These are phyloP conservation scores for Phalaenopsis equestris DNA, from an alignment of 106 monocot genomes.

Conservation along the genomic window DNA sequence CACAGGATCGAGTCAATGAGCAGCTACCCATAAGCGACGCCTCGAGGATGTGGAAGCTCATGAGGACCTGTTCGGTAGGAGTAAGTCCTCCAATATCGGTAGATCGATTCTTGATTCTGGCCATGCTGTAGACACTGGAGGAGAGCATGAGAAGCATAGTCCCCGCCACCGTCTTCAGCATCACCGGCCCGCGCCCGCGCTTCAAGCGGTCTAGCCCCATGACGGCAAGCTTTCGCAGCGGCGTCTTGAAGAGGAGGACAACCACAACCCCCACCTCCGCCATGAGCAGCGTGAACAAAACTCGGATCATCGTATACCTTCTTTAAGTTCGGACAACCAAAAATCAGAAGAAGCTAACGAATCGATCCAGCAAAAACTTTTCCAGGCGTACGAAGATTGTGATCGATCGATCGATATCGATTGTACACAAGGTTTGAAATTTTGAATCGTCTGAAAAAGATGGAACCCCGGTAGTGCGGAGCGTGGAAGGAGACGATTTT, in stretches of 20 bases:
- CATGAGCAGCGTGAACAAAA: constrained; percentile 44
- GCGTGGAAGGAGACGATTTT: no score
- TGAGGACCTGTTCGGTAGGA: constrained; percentile 88
- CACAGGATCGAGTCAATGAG: neutral
- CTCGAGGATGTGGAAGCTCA: constrained; percentile 76
- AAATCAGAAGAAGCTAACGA: neutral
- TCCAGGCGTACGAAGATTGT: no score
- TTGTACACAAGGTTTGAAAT: neutral
- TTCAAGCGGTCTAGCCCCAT: constrained; percentile 53
- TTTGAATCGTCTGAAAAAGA: no score
- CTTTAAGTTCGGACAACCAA: neutral
- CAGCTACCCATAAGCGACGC: constrained; percentile 70
- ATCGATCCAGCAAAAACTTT: neutral
- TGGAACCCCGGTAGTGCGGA: no score
- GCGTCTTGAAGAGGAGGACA: constrained; percentile 49
- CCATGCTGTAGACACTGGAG: constrained; percentile 57
- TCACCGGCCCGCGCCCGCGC: constrained; percentile 53
- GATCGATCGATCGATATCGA: neutral
- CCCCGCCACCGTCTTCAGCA: constrained; percentile 50
- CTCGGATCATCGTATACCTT: constrained; percentile 44
- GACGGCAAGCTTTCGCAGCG: constrained; percentile 37
- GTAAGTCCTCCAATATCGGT: constrained; percentile 35
- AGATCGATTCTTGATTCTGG: constrained; percentile 46
- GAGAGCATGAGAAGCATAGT: constrained; percentile 38
- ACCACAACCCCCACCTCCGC: constrained; percentile 47